Conservation (phyloP, 129 eudicot genomes). For the Escallonia herrerae region DNA sequence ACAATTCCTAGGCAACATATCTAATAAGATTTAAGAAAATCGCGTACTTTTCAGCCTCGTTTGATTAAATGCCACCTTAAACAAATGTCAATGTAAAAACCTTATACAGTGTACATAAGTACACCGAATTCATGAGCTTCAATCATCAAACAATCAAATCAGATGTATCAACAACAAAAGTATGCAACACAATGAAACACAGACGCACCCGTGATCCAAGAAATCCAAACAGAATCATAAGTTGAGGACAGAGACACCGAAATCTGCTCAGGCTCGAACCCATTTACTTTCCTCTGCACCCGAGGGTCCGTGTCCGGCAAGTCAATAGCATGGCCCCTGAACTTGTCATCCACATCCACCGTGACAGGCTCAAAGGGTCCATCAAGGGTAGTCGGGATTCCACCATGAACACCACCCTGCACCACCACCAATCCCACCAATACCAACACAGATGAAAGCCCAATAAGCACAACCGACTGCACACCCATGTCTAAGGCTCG, state of each 20-base stretch:
- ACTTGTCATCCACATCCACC: slow-evolving; percentile 57
- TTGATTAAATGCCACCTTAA: too few relatives aligned
- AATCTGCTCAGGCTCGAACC: slow-evolving; percentile 80
- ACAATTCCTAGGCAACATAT: too few relatives aligned
- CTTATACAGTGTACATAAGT: neutral
- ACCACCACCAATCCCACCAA: slow-evolving; percentile 14
- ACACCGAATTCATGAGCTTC: slow-evolving; percentile 7
- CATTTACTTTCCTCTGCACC: slow-evolving; percentile 47
- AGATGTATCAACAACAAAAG: neutral
- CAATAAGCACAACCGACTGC: neutral
- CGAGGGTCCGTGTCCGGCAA: slow-evolving; percentile 74
- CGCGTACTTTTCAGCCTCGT: too few relatives aligned
- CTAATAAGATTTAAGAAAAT: too few relatives aligned
- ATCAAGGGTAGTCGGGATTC: slow-evolving; percentile 71
- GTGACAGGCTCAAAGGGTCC: slow-evolving; percentile 85
- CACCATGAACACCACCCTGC: neutral
- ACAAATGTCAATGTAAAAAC: too few relatives aligned
- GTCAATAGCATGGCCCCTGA: slow-evolving; percentile 82
- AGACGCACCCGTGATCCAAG: slow-evolving; percentile 82
- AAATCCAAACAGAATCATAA: slow-evolving; percentile 79
- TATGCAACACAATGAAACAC: neutral
- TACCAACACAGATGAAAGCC: slow-evolving; percentile 6
- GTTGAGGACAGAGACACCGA: slow-evolving; percentile 64
- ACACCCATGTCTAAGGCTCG: neutral
- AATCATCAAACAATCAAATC: slow-evolving; percentile 3